Evolutionary conservation across 2,329 filamentous ascomycete genomes (phyloP).

Genomic region (Fusarium multiceps): DNA sequence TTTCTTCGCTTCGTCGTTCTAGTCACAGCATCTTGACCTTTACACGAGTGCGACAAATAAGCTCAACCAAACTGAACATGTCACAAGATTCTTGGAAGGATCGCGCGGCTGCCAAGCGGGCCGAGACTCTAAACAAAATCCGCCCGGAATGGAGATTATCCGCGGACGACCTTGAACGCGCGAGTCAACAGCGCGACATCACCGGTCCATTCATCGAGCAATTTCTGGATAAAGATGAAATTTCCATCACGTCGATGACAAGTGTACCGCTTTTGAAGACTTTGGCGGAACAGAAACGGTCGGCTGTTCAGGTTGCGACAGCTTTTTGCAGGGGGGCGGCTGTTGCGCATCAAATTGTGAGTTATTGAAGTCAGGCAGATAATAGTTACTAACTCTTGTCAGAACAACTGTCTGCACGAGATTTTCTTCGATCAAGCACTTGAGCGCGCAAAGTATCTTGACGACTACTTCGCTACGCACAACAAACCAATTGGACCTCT

Average conservation of each 20-base stretch:
- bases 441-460: slow-evolving; percentile 19
- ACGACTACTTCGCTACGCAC: slow-evolving; percentile 21
- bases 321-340: slow-evolving; percentile 63
- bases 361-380: slow-evolving; percentile 55
- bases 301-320: slow-evolving; percentile 56
- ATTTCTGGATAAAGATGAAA: slow-evolving; percentile 16
- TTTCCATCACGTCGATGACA: slow-evolving; percentile 17
- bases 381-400: slow-evolving; percentile 38
- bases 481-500: slow-evolving; percentile 30
- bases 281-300: background rate
- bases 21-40: fast-evolving
- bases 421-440: slow-evolving; percentile 37
- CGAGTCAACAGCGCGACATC: slow-evolving; percentile 14
- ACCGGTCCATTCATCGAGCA: slow-evolving; percentile 37
- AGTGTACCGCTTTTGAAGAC: slow-evolving; percentile 12
- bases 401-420: slow-evolving; percentile 39
- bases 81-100: slow-evolving; percentile 24
- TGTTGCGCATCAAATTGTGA: slow-evolving; percentile 66
- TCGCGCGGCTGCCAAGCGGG: slow-evolving; percentile 34
- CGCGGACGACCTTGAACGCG: slow-evolving; percentile 20
- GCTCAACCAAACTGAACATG: background rate
- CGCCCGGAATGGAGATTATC: slow-evolving; percentile 36
- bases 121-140: slow-evolving; percentile 31
- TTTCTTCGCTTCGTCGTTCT: background rate
- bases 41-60: fast-evolving